These are phyloP conservation scores for Huntiella bhutanensis DNA, from an alignment of 2,329 filamentous ascomycete species.

Conservation along the genomic window DNA sequence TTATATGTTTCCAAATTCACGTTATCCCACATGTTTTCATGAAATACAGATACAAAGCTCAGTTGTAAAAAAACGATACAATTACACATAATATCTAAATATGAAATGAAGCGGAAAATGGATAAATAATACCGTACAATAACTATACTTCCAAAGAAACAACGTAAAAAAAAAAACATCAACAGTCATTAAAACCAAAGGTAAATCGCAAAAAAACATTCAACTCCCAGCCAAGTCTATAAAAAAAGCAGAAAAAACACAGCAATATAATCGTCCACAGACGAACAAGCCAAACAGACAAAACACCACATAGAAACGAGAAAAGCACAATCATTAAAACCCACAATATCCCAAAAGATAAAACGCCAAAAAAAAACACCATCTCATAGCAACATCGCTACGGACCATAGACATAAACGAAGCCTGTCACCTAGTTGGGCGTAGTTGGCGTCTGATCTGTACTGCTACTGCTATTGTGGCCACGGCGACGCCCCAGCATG, in stretches of 20 bases:
- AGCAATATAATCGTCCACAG: neutral
- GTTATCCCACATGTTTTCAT: no score
- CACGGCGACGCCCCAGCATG: conserved; percentile 8
- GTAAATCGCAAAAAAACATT: neutral
- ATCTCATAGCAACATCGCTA: neutral
- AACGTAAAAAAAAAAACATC: neutral
- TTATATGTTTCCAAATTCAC: no score
- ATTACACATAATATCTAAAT: neutral
- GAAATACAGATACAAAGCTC: no score
- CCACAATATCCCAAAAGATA: neutral
- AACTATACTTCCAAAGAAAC: neutral
- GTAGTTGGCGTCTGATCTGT: conserved; percentile 2
- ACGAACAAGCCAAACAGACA: neutral
- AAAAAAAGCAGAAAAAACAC: neutral
- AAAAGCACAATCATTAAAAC: neutral
- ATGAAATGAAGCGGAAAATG: neutral
- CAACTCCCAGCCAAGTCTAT: conserved; percentile 1
- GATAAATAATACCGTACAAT: neutral
- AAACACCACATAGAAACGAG: neutral
- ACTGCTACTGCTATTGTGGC: neutral
- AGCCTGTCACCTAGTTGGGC: neutral
- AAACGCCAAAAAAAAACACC: neutral
- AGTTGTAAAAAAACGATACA: neutral
- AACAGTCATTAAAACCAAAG: neutral
- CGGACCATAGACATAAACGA: neutral